A percentile compares a stretch with the other conserved stretches of the same genome.
Evolutionary conservation across 2,329 filamentous ascomycete genomes (phyloP).

Genomic region (Elsinoe necatrix): DNA sequence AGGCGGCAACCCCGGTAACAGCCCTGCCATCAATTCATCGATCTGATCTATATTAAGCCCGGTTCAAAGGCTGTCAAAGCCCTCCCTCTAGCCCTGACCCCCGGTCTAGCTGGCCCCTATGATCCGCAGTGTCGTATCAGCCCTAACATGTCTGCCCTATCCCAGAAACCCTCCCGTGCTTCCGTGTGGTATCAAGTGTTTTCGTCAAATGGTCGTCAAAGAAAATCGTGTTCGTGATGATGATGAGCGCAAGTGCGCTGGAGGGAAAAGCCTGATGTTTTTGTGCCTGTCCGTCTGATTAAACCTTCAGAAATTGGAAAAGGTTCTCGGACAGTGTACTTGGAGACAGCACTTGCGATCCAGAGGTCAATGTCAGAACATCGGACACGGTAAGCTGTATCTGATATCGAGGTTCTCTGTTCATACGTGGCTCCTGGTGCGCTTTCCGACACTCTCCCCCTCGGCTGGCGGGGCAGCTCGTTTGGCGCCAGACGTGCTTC

Average conservation of each 20-base stretch:
- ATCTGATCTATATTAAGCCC: background rate
- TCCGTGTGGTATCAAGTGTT: background rate
- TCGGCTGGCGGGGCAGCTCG: background rate
- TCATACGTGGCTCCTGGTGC: constrained; percentile 3
- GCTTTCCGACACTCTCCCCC: background rate
- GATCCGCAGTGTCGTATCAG: background rate
- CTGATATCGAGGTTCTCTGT: no score
- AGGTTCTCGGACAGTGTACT: no score
- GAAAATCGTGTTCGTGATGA: background rate
- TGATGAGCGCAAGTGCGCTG: background rate
- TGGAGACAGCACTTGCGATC: no score
- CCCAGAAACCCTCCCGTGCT: background rate
- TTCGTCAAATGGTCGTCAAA: background rate
- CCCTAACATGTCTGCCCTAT: background rate
- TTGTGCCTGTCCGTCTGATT: background rate
- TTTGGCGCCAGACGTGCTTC: constrained; percentile 7
- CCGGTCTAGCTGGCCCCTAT: background rate
- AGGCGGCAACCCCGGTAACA: no score
- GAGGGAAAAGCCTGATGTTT: background rate
- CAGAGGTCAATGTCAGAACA: no score
- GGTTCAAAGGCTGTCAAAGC: background rate
- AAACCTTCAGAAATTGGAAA: no score
- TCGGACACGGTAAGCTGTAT: no score
- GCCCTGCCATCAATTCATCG: background rate
- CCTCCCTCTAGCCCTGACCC: background rate